These are phyloP conservation scores for Syzygium aqueum DNA, from an alignment of 345 rosid genomes.

Conservation along the genomic window DNA sequence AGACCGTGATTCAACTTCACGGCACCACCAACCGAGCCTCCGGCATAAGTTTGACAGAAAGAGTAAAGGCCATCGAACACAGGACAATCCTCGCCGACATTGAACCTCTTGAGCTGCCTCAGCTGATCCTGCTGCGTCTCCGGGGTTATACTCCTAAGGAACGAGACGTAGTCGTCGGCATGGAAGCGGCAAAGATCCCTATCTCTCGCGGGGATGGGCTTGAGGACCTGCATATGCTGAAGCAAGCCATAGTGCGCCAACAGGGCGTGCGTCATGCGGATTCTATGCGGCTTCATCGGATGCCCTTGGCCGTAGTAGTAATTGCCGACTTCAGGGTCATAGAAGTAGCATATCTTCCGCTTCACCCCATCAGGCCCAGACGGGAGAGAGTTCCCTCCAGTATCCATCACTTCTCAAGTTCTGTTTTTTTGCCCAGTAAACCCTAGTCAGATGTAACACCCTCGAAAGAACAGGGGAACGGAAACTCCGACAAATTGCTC, in stretches of 20 bases:
- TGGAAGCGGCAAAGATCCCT: slow-evolving; percentile 60
- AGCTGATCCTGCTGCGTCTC: slow-evolving; percentile 58
- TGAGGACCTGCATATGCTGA: slow-evolving; percentile 55
- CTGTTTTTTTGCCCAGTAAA: background rate
- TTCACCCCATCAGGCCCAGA: slow-evolving; percentile 53
- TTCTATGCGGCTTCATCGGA: slow-evolving; percentile 63
- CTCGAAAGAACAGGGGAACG: background rate
- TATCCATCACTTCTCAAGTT: slow-evolving; percentile 16
- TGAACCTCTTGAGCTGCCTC: slow-evolving; percentile 52
- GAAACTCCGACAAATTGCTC: background rate
- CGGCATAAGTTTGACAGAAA: slow-evolving; percentile 59
- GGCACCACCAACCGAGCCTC: slow-evolving; percentile 59
- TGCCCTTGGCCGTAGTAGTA: slow-evolving; percentile 62
- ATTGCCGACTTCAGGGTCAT: slow-evolving; percentile 62
- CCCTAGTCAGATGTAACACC: background rate
- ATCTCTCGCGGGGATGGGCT: slow-evolving; percentile 54
- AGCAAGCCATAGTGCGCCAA: slow-evolving; percentile 58
- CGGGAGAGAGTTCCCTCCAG: slow-evolving; percentile 47
- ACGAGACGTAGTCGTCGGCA: slow-evolving; percentile 50
- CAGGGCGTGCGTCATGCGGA: slow-evolving; percentile 58
- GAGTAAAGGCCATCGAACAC: slow-evolving; percentile 58
- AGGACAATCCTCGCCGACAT: slow-evolving; percentile 62
- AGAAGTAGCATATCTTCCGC: slow-evolving; percentile 58
- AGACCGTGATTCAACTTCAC: slow-evolving; percentile 49
- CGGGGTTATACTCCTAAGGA: slow-evolving; percentile 48